Conservation (phyloP, 2,329 filamentous ascomycete genomes). For the Tolypocladium ophioglossoides region DNA sequence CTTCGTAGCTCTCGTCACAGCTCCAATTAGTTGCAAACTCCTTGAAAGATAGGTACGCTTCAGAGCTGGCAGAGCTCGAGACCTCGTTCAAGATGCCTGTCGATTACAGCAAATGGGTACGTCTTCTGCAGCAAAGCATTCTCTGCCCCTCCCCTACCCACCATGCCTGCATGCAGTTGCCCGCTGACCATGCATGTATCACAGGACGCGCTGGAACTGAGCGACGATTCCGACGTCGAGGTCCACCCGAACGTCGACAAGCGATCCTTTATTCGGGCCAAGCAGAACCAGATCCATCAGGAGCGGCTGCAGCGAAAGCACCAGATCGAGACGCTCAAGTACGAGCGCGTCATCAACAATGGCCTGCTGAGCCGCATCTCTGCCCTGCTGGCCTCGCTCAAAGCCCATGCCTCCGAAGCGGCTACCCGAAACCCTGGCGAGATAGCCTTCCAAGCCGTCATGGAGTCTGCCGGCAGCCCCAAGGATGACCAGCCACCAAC, state of each 20-base stretch:
- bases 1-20: background rate
- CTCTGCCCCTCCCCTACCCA: background rate
- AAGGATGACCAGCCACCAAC: constrained; percentile 66
- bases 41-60: no score
- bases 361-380: constrained; percentile 79
- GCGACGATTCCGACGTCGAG: constrained; percentile 95
- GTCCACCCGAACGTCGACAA: constrained; percentile 99
- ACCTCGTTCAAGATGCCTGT: constrained; percentile 32
- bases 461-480: constrained; percentile 65
- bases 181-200: background rate
- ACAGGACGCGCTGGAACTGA: constrained; percentile 88
- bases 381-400: constrained; percentile 61
- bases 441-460: constrained; percentile 78
- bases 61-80: background rate
- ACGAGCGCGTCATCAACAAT: constrained; percentile 88
- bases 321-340: constrained; percentile 85
- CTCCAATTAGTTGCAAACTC: background rate
- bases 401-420: constrained; percentile 60
- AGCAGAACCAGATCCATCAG: constrained; percentile 94
- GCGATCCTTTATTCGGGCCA: constrained; percentile 93
- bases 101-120: constrained; percentile 60
- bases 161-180: background rate
- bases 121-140: constrained; percentile 8
- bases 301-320: constrained; percentile 76
- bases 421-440: constrained; percentile 60